Evolutionary conservation across 2,329 filamentous ascomycete species (phyloP).

Genomic region (Plectosphaerella sp.): DNA sequence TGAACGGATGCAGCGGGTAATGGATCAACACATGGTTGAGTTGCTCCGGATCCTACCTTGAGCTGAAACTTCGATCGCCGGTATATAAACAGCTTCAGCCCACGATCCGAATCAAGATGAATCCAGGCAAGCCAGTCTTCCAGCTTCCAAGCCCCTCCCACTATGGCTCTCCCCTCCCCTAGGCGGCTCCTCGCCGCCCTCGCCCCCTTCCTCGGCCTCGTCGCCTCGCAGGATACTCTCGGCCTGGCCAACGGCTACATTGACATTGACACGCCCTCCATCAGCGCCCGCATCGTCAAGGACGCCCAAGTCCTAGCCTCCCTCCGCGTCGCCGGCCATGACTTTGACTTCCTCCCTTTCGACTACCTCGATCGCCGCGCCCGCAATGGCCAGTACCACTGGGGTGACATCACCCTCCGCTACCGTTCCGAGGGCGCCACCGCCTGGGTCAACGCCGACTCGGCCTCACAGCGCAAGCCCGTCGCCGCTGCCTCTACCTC

Average conservation of each 20-base stretch:
- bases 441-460: constrained; percentile 42
- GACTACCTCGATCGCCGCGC: constrained; percentile 43
- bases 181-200: background rate
- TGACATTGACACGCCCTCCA: constrained; percentile 32
- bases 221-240: constrained; percentile 23
- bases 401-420: constrained; percentile 52
- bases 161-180: background rate
- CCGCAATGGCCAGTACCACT: constrained; percentile 51
- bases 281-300: constrained; percentile 34
- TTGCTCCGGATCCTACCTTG: too few species aligned
- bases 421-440: constrained; percentile 37
- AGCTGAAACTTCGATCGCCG: too few species aligned
- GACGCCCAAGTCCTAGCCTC: constrained; percentile 46
- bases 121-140: too few species aligned
- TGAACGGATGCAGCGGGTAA: too few species aligned
- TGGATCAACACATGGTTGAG: too few species aligned
- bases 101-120: too few species aligned
- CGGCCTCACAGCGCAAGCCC: constrained; percentile 33
- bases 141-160: background rate
- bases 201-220: background rate
- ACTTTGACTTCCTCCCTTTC: constrained; percentile 52
- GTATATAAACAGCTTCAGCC: too few species aligned
- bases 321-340: constrained; percentile 29
- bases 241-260: constrained; percentile 34
- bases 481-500: constrained; percentile 22